Conservation (phyloP, 2,329 filamentous ascomycete species). For the Colletotrichum sp. region DNA sequence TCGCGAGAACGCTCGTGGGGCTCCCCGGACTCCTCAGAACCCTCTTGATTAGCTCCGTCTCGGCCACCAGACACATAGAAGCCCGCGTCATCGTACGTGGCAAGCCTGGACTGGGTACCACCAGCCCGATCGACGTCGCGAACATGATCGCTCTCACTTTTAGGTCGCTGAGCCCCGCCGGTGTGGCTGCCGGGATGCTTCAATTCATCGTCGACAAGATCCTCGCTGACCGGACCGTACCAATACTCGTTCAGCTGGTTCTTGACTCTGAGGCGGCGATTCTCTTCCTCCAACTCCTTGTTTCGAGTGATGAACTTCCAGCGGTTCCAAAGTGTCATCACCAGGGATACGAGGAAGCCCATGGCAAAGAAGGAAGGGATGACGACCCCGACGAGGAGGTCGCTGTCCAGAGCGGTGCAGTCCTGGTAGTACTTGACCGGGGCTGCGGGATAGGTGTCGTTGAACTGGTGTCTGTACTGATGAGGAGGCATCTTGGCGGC, state of each 20-base stretch:
- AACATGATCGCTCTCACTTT: background rate
- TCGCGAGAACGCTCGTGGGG: background rate
- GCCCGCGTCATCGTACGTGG: background rate
- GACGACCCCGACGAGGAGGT: background rate
- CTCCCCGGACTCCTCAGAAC: background rate
- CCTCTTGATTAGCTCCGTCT: background rate
- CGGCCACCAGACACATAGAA: background rate
- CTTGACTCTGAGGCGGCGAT: background rate
- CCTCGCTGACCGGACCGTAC: background rate
- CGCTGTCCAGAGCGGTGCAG: background rate
- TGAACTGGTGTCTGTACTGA: background rate
- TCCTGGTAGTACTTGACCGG: background rate
- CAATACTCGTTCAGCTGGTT: background rate
- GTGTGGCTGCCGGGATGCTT: background rate
- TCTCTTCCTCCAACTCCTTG: background rate
- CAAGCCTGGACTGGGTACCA: background rate
- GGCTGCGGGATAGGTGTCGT: background rate
- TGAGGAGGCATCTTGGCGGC: background rate
- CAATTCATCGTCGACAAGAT: background rate
- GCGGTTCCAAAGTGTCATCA: background rate
- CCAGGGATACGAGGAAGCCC: background rate
- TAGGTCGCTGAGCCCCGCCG: background rate
- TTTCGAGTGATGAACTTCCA: background rate
- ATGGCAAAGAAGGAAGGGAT: background rate
- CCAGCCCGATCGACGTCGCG: background rate